phyloP scores from a whole-genome alignment of 148 eudicot species.

The Rhododendron mucronatum region DNA sequence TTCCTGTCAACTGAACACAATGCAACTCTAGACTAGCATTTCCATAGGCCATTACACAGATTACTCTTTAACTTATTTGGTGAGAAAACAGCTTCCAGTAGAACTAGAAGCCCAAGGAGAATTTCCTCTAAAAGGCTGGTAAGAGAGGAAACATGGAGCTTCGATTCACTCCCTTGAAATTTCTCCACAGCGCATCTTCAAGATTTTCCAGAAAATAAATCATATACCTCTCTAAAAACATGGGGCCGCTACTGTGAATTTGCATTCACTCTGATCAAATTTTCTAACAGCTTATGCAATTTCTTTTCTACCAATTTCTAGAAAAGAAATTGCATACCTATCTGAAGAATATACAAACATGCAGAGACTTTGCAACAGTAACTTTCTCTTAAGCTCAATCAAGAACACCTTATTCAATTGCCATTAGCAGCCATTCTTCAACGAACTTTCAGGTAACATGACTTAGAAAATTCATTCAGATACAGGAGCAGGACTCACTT shows the following conservation, averaged over 20 bases:
- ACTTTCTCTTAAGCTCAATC: not conserved
- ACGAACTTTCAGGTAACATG: not conserved
- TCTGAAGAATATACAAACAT: not conserved
- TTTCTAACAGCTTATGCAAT: not conserved
- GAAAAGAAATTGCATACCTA: not conserved
- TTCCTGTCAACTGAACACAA: not conserved
- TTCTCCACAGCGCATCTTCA: not conserved
- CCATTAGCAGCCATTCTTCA: conserved; percentile 3
- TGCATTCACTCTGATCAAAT: not conserved
- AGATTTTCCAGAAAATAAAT: not conserved
- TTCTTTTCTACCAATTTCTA: not conserved
- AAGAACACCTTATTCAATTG: conserved; percentile 19
- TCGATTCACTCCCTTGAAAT: not conserved
- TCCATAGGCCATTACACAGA: not conserved
- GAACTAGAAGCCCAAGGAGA: not conserved
- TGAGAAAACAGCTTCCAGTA: not conserved
- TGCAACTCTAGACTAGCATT: not conserved
- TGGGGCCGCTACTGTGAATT: not conserved
- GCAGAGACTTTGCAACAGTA: not conserved
- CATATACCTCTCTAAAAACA: not conserved
- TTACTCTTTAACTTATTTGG: not conserved
- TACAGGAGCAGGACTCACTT: conserved; percentile 46
- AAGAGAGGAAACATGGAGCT: not conserved
- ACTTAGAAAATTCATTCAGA: conserved; percentile 11
- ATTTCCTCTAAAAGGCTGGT: not conserved